Base-by-base conservation (phyloP, 1,284 basidiomycete species). In the Boletus smithii region DNA sequence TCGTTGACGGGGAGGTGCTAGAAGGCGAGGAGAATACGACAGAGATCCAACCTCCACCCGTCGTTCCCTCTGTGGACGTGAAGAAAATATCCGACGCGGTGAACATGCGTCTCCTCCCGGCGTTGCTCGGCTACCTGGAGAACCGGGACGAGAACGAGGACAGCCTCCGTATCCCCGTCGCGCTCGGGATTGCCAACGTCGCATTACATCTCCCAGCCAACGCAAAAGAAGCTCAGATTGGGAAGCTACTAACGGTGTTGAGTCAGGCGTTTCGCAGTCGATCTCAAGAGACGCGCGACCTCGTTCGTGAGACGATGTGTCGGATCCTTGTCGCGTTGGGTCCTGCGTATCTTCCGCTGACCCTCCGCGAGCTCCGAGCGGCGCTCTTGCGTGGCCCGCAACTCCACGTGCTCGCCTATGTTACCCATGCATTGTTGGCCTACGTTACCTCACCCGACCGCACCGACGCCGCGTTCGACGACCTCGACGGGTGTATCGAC, bases 301-400 rank as follows among this genome's bases (percentile, higher is more conserved):
- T 95, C 31, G 81, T 87, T 3, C 80, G 93, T 11, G 90, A 93
- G 46, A 90, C 92, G 0, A 70, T 97, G 6, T 85, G 84, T 63
- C 90, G 88, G 49, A 93, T 99, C 44, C 83, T 83, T 3, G 74
- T 86, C 24, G 76, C 77, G 22, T 72, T 97, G 5, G 94, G 92
- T 0, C 79, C 88, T 0, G 65, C 73, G 1, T 91, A 89, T 64
- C 79, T 99, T 4, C 77, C 85, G 0, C 67, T 81, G 18, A 75
- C 92, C 22, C 69, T 98, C 40, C 81, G 81, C 23, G 95, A 98
- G 66, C 75, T 98, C 42, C 80, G 90, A 16, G 81, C 76, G 1
- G 90, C 93, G 0, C 79, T 99, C 14, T 66, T 83, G 43, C 89
- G 95, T 9, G 97, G 97, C 4, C 94, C 97, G 0, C 97, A 99